Percentiles rank a stretch among this genome's conserved stretches.
These are phyloP conservation scores for Cercophora scortea DNA, from an alignment of 495 filamentous ascomycete genomes.

Conservation along the genomic window DNA sequence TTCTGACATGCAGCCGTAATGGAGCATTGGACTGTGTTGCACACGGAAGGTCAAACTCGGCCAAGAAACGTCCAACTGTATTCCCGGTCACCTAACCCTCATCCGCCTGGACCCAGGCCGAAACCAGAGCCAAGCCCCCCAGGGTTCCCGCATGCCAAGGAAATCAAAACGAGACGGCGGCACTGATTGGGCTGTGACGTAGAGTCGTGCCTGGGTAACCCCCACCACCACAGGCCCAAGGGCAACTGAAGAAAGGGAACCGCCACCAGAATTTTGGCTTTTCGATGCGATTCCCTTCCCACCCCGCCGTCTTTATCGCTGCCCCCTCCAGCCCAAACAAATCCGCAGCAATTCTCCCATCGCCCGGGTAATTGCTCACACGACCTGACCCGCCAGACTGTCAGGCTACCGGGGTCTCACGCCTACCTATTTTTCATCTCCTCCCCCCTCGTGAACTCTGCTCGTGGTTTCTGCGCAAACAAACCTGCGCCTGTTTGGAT, in stretches of 20 bases:
- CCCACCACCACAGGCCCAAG: conserved; percentile 14
- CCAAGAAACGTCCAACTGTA: too few relatives aligned
- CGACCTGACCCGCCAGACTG: neutral
- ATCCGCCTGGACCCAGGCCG: too few relatives aligned
- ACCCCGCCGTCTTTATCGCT: neutral
- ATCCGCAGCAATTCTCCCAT: neutral
- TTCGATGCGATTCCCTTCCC: neutral
- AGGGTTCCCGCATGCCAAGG: conserved; percentile 18
- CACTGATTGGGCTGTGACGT: conserved; percentile 7
- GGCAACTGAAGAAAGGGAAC: conserved; percentile 5
- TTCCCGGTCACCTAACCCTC: too few relatives aligned
- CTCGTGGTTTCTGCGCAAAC: neutral
- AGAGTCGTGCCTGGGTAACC: conserved; percentile 19
- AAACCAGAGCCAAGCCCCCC: neutral
- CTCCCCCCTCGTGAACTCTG: neutral
- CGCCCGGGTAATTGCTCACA: neutral
- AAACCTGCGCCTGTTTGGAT: neutral
- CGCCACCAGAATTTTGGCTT: conserved; percentile 22
- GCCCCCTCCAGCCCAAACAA: neutral
- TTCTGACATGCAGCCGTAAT: too few relatives aligned
- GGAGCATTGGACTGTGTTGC: too few relatives aligned
- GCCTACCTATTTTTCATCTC: neutral
- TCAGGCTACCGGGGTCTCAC: neutral
- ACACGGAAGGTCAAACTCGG: too few relatives aligned
- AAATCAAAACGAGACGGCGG: neutral